Evolutionary conservation across 2,329 filamentous ascomycete genomes (phyloP).

Genomic region (Fusarium kyushuense): DNA sequence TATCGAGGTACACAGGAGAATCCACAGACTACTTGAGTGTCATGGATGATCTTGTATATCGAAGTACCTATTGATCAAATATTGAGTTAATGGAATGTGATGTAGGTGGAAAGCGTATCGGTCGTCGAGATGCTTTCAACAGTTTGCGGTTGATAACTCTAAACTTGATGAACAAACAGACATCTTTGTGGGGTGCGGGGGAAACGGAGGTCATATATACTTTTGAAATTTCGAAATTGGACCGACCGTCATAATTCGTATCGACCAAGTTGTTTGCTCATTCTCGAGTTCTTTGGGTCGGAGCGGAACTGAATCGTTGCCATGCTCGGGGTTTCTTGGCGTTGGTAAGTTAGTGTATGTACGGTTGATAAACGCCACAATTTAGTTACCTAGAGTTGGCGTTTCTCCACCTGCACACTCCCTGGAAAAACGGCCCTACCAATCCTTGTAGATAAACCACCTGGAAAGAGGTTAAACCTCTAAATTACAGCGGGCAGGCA

Average conservation of each 20-base stretch:
- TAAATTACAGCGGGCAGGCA: background rate
- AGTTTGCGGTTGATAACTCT: slow-evolving; percentile 17
- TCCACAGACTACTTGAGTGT: slow-evolving; percentile 31
- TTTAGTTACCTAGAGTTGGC: slow-evolving; percentile 5
- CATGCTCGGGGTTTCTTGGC: slow-evolving; percentile 40
- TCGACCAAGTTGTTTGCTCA: slow-evolving; percentile 3
- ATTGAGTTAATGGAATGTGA: slow-evolving; percentile 1
- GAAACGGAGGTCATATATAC: slow-evolving; percentile 42
- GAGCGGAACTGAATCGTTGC: slow-evolving; percentile 36
- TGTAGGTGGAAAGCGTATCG: slow-evolving; percentile 11
- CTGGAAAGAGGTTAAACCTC: slow-evolving; percentile 24
- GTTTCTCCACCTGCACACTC: slow-evolving; percentile 29
- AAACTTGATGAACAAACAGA: slow-evolving; percentile 6
- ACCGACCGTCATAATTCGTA: slow-evolving; percentile 30
- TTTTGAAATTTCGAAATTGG: slow-evolving; percentile 14
- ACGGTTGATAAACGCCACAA: slow-evolving; percentile 42
- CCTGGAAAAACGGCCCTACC: slow-evolving; percentile 20
- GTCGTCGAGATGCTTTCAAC: slow-evolving; percentile 20
- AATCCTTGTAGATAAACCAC: slow-evolving; percentile 6
- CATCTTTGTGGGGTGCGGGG: slow-evolving; percentile 40
- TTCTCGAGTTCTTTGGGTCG: slow-evolving; percentile 10
- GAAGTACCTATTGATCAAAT: background rate
- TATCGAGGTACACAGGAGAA: slow-evolving; percentile 6
- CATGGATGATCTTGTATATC: slow-evolving; percentile 23
- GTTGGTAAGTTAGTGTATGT: slow-evolving; percentile 4